Evolutionary conservation across 2,329 filamentous ascomycete species (phyloP).

Genomic region (Fusarium equiseti): DNA sequence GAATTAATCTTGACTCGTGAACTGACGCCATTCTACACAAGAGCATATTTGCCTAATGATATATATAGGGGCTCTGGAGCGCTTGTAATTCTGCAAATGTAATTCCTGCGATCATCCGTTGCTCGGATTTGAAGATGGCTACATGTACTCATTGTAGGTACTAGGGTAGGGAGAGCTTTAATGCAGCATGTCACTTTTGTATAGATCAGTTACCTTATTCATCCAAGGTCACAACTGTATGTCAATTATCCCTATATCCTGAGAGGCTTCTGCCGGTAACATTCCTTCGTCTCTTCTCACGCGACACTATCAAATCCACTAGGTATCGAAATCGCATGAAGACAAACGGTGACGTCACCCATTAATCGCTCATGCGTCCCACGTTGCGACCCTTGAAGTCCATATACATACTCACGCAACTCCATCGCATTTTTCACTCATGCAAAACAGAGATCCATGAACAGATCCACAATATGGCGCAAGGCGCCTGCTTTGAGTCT

Average conservation of each 20-base stretch:
- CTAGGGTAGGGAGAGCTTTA: background rate
- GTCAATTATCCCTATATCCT: background rate
- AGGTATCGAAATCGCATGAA: background rate
- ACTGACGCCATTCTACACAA: background rate
- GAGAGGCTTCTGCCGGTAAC: background rate
- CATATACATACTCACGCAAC: slow-evolving; percentile 1
- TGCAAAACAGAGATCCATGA: slow-evolving; percentile 40
- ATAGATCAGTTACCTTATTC: background rate
- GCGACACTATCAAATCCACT: background rate
- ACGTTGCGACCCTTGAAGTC: slow-evolving; percentile 2
- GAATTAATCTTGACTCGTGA: background rate
- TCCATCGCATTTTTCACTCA: background rate
- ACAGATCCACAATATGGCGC: slow-evolving; percentile 32
- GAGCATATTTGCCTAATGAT: background rate
- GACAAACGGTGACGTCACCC: slow-evolving; percentile 40
- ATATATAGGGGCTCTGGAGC: background rate
- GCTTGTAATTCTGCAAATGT: background rate
- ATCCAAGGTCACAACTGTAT: background rate
- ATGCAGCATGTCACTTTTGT: background rate
- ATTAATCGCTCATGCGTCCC: background rate
- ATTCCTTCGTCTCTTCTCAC: background rate
- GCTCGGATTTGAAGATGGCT: background rate
- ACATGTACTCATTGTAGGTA: background rate
- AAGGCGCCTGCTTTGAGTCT: slow-evolving; percentile 14
- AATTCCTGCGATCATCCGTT: background rate